Evolutionary conservation across 129 eudicot species (phyloP).

Genomic region (Solidago caesia): DNA sequence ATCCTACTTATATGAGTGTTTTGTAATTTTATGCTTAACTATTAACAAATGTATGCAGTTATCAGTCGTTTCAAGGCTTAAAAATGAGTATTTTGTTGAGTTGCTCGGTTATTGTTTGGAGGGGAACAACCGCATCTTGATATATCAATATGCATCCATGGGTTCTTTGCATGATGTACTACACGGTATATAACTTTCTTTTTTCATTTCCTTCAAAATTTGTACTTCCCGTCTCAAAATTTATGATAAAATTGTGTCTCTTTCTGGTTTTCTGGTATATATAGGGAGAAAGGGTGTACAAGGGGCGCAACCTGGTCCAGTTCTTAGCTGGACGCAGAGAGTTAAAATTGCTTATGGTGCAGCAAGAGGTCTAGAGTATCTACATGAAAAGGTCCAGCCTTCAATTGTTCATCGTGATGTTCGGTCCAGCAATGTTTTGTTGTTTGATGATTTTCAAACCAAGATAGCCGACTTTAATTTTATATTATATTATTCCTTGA

Average conservation of each 20-base stretch:
- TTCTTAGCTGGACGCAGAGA: slow-evolving; percentile 81
- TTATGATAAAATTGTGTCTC: slow-evolving; percentile 6
- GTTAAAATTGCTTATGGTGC: slow-evolving; percentile 92
- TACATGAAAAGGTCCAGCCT: slow-evolving; percentile 92
- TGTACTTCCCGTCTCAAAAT: neutral
- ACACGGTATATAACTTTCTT: slow-evolving; percentile 56
- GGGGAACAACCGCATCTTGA: slow-evolving; percentile 66
- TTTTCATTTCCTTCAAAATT: slow-evolving; percentile 8
- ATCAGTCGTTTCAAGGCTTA: slow-evolving; percentile 74
- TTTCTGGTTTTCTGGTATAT: neutral
- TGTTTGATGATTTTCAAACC: slow-evolving; percentile 76
- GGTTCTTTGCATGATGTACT: slow-evolving; percentile 93
- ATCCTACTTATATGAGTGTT: slow-evolving; percentile 18
- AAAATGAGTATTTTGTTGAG: slow-evolving; percentile 66
- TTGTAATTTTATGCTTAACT: neutral
- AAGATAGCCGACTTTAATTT: slow-evolving; percentile 91
- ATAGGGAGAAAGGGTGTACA: slow-evolving; percentile 96
- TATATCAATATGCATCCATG: slow-evolving; percentile 81
- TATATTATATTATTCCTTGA: too few species aligned
- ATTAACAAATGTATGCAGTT: slow-evolving; percentile 45
- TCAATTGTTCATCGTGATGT: slow-evolving; percentile 91
- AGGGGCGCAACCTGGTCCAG: slow-evolving; percentile 96
- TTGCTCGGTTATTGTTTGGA: slow-evolving; percentile 84
- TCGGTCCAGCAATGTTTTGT: slow-evolving; percentile 89
- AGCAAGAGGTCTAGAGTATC: slow-evolving; percentile 85